Evolutionary conservation across 768 basidiomycete species (phyloP), one percentile per base, ranked within the genome.

Genomic region (Rhizopogon roseolus): DNA sequence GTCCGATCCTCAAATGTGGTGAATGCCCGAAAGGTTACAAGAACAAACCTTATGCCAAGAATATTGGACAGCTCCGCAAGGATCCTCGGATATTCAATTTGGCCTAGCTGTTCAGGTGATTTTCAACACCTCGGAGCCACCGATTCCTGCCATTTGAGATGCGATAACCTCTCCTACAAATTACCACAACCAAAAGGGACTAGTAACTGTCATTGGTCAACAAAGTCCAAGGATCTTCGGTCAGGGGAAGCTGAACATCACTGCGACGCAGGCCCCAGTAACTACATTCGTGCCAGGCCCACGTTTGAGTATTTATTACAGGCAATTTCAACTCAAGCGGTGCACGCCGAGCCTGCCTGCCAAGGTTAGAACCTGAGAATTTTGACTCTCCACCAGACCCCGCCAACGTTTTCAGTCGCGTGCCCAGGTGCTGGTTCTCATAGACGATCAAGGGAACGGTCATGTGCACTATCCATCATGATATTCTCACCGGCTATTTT

Each of bases 121-220:
- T n/a, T n/a, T n/a, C n/a, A n/a, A n/a, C n/a, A n/a, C n/a, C n/a
- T n/a, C n/a, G n/a, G n/a, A n/a, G n/a, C n/a, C n/a, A n/a, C n/a
- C n/a, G n/a, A n/a, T n/a, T n/a, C n/a, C n/a, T n/a, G n/a, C n/a
- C n/a, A n/a, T n/a, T n/a, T n/a, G n/a, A n/a, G n/a, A n/a, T n/a
- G n/a, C n/a, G n/a, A n/a, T n/a, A n/a, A n/a, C n/a, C n/a, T n/a
- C n/a, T n/a, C n/a, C n/a, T n/a, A n/a, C n/a, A n/a, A n/a, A n/a
- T n/a, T n/a, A n/a, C n/a, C 70, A 90, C 90, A 93, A 66, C 92
- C 92, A 94, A 63, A 93, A 93, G 69, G 92, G 88, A 68, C 89
- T 90, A 9, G 76, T 76, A 13, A 84, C 81, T 6, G 83, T 81
- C 58, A 76, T 76, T 3, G 90, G 90, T 39, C n/a, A n/a, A n/a